Conservation (phyloP, 805 yeast genomes). For the Yamadazyma paraphyllophila region DNA sequence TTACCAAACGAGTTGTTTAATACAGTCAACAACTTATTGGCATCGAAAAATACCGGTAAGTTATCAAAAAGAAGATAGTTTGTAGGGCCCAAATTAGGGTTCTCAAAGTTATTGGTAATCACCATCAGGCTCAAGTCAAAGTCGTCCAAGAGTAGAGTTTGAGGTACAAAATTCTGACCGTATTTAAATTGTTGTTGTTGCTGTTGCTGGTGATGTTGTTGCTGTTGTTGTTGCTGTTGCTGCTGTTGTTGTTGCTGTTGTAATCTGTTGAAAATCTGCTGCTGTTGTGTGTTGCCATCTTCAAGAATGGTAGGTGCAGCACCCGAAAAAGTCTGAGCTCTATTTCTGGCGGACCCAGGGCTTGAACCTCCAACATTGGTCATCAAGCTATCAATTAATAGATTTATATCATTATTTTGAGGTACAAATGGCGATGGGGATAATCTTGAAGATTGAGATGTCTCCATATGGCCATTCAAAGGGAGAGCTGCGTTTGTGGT, state of each 20-base stretch:
- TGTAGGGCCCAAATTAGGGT: constrained; percentile 70
- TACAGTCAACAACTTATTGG: constrained; percentile 32
- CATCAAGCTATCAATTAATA: constrained; percentile 32
- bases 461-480: constrained; percentile 7
- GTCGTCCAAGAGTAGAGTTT: constrained; percentile 48
- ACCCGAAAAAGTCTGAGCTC: constrained; percentile 44
- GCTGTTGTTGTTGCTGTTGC: constrained; percentile 6
- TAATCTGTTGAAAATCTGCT: constrained; percentile 5
- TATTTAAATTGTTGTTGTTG: constrained; percentile 12
- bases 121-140: constrained; percentile 56
- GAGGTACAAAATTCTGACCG: not conserved
- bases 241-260: constrained; percentile 13
- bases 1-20: constrained; percentile 21
- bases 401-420: constrained; percentile 26
- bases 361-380: constrained; percentile 18
- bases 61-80: constrained; percentile 76
- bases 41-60: constrained; percentile 69
- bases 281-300: constrained; percentile 5
- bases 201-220: constrained; percentile 4
- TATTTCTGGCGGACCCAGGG: constrained; percentile 24
- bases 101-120: constrained; percentile 71
- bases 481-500: constrained; percentile 45
- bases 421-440: constrained; percentile 24
- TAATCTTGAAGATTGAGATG: constrained; percentile 5
- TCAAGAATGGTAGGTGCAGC: constrained; percentile 14